These are phyloP conservation scores for Phytophthora crassamura DNA, from an alignment of 352 stramenopile species.

Conservation along the genomic window DNA sequence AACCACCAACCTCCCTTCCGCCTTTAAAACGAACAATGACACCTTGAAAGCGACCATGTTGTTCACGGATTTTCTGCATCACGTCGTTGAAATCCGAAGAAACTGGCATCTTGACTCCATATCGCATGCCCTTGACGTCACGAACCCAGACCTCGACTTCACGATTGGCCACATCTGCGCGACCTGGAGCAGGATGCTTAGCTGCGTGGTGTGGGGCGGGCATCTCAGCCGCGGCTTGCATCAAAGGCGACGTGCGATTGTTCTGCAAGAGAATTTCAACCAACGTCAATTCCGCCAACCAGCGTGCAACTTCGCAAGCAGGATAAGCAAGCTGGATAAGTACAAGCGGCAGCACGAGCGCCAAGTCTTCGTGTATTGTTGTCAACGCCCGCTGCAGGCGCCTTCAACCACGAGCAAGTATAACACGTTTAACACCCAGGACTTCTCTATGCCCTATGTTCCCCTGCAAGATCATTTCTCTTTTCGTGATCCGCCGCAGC, in stretches of 20 bases:
- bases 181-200: too few species aligned
- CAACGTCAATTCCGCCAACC: too few species aligned
- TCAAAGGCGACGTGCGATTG: too few species aligned
- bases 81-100: background rate
- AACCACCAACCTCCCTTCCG: background rate
- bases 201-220: too few species aligned
- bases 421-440: background rate
- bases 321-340: too few species aligned
- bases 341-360: too few species aligned
- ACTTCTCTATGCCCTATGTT: conserved; percentile 26
- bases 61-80: background rate
- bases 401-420: conserved; percentile 33
- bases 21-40: conserved; percentile 1
- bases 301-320: too few species aligned
- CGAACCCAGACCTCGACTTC: conserved; percentile 4
- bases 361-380: too few species aligned
- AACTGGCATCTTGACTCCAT: background rate
- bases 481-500: too few species aligned
- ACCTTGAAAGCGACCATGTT: background rate
- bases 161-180: background rate
- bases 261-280: too few species aligned
- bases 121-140: background rate
- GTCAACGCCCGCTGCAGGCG: too few species aligned
- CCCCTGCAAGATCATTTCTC: conserved; percentile 9
- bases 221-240: too few species aligned